These are phyloP conservation scores for Eutypella sp. DNA, from an alignment of 2,329 filamentous ascomycete species.

Conservation along the genomic window DNA sequence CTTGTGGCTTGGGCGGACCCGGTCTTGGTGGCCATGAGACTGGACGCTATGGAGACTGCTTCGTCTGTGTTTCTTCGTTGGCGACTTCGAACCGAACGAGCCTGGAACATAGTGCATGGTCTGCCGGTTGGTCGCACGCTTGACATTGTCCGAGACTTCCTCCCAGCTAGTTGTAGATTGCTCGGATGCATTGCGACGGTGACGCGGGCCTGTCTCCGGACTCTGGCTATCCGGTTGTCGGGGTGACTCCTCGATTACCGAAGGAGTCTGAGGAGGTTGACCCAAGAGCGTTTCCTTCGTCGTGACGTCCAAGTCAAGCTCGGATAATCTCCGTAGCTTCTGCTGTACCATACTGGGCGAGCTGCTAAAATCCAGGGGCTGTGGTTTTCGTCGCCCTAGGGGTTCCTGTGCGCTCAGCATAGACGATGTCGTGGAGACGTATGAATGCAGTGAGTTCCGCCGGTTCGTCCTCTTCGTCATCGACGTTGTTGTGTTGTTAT, in stretches of 20 bases:
- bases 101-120: constrained; percentile 13
- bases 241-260: constrained; percentile 1
- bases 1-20: constrained; percentile 11
- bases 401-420: constrained; percentile 8
- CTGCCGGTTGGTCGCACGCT: constrained; percentile 11
- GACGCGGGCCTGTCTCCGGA: constrained; percentile 3
- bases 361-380: constrained; percentile 9
- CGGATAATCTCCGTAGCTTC: neutral
- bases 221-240: constrained; percentile 2
- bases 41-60: constrained; percentile 17
- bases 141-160: constrained; percentile 7
- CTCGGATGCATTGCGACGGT: constrained; percentile 10
- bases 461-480: constrained; percentile 7
- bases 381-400: constrained; percentile 4
- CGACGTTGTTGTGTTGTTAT: constrained; percentile 6
- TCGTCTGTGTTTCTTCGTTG: constrained; percentile 15
- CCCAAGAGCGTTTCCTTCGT: neutral
- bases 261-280: constrained; percentile 6
- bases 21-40: constrained; percentile 7
- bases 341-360: constrained; percentile 18
- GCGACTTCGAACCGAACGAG: constrained; percentile 7
- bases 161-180: constrained; percentile 8
- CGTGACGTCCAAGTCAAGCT: neutral
- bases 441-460: constrained; percentile 23
- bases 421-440: constrained; percentile 10